A percentile compares a stretch with the other conserved stretches of the same genome.
These are phyloP conservation scores for Ascochyta fabae DNA, from an alignment of 2,329 filamentous ascomycete genomes.

Conservation along the genomic window DNA sequence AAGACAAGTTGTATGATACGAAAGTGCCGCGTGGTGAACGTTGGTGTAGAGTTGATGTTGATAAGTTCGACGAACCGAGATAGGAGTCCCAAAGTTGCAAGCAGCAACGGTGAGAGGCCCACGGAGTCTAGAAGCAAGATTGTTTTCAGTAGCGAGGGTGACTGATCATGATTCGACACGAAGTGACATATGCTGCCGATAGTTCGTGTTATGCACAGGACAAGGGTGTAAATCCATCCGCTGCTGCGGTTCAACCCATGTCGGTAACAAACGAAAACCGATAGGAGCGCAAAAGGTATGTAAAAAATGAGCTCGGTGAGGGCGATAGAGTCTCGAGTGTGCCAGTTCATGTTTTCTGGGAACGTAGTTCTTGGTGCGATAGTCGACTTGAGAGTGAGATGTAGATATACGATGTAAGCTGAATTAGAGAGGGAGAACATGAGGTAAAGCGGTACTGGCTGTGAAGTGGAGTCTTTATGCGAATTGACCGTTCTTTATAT, in stretches of 20 bases:
- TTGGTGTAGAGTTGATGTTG: conserved; percentile 20
- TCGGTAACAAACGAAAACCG: conserved; percentile 40
- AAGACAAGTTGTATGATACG: conserved; percentile 41
- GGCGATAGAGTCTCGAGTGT: conserved; percentile 19
- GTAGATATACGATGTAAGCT: no score
- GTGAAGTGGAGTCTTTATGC: background rate
- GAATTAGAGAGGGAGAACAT: no score
- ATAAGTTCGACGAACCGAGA: conserved; percentile 36
- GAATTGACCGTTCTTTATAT: background rate
- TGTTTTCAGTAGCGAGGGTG: conserved; percentile 47
- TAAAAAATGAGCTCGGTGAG: conserved; percentile 48
- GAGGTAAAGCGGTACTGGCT: background rate
- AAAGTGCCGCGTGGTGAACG: conserved; percentile 34
- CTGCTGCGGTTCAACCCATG: conserved; percentile 52
- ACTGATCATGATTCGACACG: conserved; percentile 55
- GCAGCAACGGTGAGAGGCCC: conserved; percentile 58
- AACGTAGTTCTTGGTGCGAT: background rate
- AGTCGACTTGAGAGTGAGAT: background rate
- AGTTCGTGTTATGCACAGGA: conserved; percentile 61
- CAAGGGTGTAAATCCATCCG: conserved; percentile 62
- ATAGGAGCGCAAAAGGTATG: conserved; percentile 41
- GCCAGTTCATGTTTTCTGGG: conserved; percentile 4
- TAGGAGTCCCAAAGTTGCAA: conserved; percentile 56
- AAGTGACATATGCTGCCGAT: conserved; percentile 59
- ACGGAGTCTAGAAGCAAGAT: conserved; percentile 55